These are phyloP conservation scores for Gaultheria prostrata DNA, from an alignment of 148 eudicot genomes.

Conservation along the genomic window DNA sequence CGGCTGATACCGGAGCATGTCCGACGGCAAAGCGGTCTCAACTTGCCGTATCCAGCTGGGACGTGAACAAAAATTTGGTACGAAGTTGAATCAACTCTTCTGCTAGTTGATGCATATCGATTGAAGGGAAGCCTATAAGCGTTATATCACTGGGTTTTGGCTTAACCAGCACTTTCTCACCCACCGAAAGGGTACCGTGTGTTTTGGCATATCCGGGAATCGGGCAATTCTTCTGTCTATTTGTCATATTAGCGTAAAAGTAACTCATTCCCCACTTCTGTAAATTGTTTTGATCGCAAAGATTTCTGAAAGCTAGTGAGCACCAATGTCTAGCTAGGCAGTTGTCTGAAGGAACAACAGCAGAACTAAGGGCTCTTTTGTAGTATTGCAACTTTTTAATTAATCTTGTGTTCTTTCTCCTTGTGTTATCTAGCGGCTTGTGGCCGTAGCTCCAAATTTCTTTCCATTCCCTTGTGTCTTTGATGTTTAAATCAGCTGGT, in stretches of 20 bases:
- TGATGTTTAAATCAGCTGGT: not conserved
- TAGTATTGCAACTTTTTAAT: not conserved
- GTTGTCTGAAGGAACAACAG: not conserved
- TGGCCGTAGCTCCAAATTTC: not conserved
- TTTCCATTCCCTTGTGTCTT: not conserved
- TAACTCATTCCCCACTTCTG: constrained; percentile 11
- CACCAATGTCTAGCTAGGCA: constrained; percentile 4
- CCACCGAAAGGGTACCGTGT: not conserved
- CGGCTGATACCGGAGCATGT: constrained; percentile 76
- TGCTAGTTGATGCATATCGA: constrained; percentile 2
- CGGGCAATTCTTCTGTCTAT: constrained; percentile 5
- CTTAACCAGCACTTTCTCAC: not conserved
- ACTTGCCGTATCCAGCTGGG: constrained; percentile 43
- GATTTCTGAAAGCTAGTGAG: constrained; percentile 17
- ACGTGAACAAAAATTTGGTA: constrained; percentile 10
- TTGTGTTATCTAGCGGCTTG: not conserved
- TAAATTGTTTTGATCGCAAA: constrained; percentile 23
- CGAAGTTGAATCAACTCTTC: constrained; percentile 8
- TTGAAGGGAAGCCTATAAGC: constrained; percentile 9
- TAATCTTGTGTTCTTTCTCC: not conserved
- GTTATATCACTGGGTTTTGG: not conserved
- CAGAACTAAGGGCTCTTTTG: not conserved
- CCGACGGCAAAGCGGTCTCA: constrained; percentile 48
- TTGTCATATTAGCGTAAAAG: constrained; percentile 13
- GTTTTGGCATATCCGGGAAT: constrained; percentile 3